Evolutionary conservation across 2,329 filamentous ascomycete genomes (phyloP).

Genomic region (Pseudocercospora eumusae): DNA sequence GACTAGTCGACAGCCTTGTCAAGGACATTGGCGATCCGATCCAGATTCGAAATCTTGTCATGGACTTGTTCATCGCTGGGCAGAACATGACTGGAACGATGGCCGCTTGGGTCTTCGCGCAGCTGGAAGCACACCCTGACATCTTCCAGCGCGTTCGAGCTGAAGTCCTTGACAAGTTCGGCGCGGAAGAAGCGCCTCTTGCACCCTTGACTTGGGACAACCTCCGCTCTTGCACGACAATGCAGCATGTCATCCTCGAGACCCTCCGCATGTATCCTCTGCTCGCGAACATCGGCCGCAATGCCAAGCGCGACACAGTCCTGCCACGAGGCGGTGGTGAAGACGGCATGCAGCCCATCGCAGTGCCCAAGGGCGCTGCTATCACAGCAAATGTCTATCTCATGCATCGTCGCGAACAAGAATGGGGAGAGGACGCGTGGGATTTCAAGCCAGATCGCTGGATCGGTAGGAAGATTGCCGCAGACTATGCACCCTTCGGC

Average conservation of each 20-base stretch:
- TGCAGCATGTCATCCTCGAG: conserved; percentile 48
- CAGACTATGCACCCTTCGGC: conserved; percentile 29
- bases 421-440: conserved; percentile 50
- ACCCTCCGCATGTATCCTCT: conserved; percentile 49
- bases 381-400: conserved; percentile 48
- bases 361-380: conserved; percentile 43
- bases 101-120: conserved; percentile 44
- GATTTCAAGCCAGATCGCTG: conserved; percentile 45
- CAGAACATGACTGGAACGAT: conserved; percentile 59
- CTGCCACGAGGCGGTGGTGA: conserved; percentile 49
- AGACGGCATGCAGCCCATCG: conserved; percentile 46
- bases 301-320: conserved; percentile 48
- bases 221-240: conserved; percentile 37
- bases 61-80: conserved; percentile 55
- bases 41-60: conserved; percentile 45
- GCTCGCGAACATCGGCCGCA: conserved; percentile 50
- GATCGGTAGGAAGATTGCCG: conserved; percentile 29
- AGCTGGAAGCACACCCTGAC: conserved; percentile 32
- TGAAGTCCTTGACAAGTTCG: conserved; percentile 31
- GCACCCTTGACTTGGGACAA: conserved; percentile 26
- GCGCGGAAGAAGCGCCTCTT: conserved; percentile 45
- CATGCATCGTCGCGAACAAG: conserved; percentile 52
- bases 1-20: conserved; percentile 48
- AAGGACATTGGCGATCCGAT: conserved; percentile 46
- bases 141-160: conserved; percentile 33